phyloP scores from a whole-genome alignment of 257 asterid species.

The Lycium ferocissimum region DNA sequence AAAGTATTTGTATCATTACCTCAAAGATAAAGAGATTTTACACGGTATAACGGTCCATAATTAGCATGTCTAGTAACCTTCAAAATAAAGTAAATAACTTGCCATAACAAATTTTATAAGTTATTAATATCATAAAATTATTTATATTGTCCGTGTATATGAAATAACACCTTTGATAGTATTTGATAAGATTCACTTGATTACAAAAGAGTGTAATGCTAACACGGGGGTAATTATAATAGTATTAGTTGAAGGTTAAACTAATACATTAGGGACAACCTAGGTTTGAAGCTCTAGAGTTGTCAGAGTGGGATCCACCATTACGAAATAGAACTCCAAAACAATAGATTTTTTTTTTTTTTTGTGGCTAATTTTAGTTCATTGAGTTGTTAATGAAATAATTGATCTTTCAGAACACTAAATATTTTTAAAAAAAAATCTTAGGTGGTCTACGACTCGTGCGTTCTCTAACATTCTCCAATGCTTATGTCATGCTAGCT shows the following conservation, averaged over 20 bases:
- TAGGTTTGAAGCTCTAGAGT: not conserved
- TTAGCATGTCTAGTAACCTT: not conserved
- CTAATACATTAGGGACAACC: not conserved
- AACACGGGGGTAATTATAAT: not conserved
- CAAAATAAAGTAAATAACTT: too few species aligned
- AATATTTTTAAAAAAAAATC: not conserved
- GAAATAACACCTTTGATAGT: not conserved
- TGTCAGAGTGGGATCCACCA: not conserved
- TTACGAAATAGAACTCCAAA: not conserved
- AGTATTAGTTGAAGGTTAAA: not conserved
- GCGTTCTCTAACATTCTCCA: not conserved
- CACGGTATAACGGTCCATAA: not conserved
- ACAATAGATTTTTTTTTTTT: not conserved
- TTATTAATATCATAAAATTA: too few species aligned
- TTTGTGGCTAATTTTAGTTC: not conserved
- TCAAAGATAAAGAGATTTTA: too few species aligned
- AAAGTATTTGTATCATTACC: too few species aligned
- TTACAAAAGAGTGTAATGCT: conserved; percentile 3
- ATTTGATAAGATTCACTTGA: not conserved
- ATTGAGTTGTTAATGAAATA: not conserved
- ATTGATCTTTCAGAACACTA: not conserved
- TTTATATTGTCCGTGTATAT: not conserved
- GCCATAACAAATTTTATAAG: too few species aligned
- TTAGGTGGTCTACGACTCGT: not conserved
- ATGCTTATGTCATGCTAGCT: not conserved